Conservation (phyloP, 1,284 basidiomycete genomes). For the Apiotrichum domesticum region DNA sequence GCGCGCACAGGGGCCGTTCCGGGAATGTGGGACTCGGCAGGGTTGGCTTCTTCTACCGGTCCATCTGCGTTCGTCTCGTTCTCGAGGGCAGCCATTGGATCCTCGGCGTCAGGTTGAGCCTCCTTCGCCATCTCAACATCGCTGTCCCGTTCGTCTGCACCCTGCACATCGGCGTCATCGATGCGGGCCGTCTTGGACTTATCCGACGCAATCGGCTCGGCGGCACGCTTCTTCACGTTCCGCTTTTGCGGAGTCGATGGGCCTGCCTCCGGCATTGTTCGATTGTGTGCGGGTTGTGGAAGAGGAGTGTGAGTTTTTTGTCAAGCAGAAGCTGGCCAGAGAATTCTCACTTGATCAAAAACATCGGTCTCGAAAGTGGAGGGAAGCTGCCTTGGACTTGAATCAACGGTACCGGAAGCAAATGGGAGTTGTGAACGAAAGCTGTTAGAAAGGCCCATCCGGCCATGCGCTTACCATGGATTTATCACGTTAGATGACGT, state of each 20-base stretch:
- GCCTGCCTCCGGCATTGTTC: conserved; percentile 8
- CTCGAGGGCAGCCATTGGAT: conserved; percentile 21
- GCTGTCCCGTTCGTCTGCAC: conserved; percentile 4
- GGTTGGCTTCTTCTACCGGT: conserved; percentile 16
- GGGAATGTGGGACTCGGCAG: conserved; percentile 24
- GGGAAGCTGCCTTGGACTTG: too few relatives aligned
- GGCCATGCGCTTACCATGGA: too few relatives aligned
- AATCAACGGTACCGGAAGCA: too few relatives aligned
- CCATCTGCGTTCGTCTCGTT: conserved; percentile 10
- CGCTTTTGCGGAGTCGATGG: conserved; percentile 7
- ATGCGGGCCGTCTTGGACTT: conserved; percentile 8
- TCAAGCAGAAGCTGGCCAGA: too few relatives aligned
- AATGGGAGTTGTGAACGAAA: too few relatives aligned
- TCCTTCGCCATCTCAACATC: conserved; percentile 3
- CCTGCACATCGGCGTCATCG: conserved; percentile 4
- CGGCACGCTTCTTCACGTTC: conserved; percentile 7
- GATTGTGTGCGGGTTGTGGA: not conserved
- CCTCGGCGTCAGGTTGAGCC: not conserved
- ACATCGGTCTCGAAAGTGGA: too few relatives aligned
- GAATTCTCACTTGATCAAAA: too few relatives aligned
- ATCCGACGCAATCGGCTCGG: conserved; percentile 1
- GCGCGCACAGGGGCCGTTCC: conserved; percentile 66
- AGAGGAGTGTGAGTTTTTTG: not conserved
- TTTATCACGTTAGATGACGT: too few relatives aligned
- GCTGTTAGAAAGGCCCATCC: too few relatives aligned